Evolutionary conservation across 2,329 filamentous ascomycete species (phyloP).

Genomic region (Phaeosphaeria sp.): DNA sequence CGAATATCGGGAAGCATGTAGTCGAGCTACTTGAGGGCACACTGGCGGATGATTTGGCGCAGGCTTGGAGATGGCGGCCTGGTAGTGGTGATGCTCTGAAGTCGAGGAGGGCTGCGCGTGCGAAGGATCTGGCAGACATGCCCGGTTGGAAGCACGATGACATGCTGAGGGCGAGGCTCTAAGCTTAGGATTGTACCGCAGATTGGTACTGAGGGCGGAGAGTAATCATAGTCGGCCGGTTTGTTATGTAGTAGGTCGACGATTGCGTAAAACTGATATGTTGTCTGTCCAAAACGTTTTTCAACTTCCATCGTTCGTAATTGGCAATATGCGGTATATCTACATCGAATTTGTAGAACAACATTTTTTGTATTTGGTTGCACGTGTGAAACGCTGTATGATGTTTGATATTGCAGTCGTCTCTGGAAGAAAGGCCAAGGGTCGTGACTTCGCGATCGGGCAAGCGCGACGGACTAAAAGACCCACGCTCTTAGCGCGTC

Average conservation of each 20-base stretch:
- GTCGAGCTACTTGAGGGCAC: conserved; percentile 54
- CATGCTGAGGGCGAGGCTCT: conserved; percentile 12
- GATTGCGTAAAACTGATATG: too few species aligned
- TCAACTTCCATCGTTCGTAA: too few species aligned
- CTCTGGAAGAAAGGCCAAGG: neutral
- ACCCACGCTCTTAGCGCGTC: conserved; percentile 4
- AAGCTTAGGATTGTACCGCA: too few species aligned
- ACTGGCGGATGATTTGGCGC: conserved; percentile 47
- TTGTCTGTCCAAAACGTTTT: too few species aligned
- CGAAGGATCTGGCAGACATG: conserved; percentile 56
- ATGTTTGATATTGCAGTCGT: neutral
- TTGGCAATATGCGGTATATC: too few species aligned
- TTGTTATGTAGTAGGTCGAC: too few species aligned
- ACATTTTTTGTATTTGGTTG: neutral
- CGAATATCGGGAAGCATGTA: conserved; percentile 56
- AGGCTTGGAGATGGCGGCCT: conserved; percentile 56
- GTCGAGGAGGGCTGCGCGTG: conserved; percentile 49
- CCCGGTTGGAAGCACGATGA: conserved; percentile 50
- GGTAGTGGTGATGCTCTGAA: conserved; percentile 53
- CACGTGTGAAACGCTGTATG: neutral
- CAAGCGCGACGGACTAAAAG: neutral
- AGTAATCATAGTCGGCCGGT: too few species aligned
- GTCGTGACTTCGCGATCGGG: conserved; percentile 7
- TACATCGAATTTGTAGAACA: too few species aligned
- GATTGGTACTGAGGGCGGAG: too few species aligned